These are phyloP conservation scores for Albatrellus sp. DNA, from an alignment of 1,284 basidiomycete species.

Conservation along the genomic window DNA sequence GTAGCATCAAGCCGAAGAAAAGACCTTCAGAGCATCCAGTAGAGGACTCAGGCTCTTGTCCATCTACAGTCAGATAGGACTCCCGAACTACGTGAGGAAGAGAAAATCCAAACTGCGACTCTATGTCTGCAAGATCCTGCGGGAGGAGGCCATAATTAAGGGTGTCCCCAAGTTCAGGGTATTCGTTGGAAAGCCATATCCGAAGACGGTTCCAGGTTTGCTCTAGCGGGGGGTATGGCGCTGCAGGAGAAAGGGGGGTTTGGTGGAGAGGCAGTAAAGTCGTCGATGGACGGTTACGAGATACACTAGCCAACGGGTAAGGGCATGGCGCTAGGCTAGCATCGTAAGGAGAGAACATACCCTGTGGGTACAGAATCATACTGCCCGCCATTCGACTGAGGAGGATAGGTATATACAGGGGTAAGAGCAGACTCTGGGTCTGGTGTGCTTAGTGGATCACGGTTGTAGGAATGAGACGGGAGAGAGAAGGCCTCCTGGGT, in stretches of 20 bases:
- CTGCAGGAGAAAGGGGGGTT: constrained; percentile 26
- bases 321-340: constrained; percentile 4
- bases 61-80: constrained; percentile 73
- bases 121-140: constrained; percentile 63
- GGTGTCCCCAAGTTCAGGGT: constrained; percentile 84
- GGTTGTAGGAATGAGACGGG: constrained; percentile 49
- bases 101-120: constrained; percentile 70
- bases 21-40: constrained; percentile 80
- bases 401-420: constrained; percentile 63
- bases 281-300: constrained; percentile 31
- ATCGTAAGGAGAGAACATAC: constrained; percentile 28
- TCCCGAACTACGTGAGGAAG: constrained; percentile 74
- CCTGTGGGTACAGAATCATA: constrained; percentile 49
- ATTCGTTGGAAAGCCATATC: constrained; percentile 65
- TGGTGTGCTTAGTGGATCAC: constrained; percentile 36
- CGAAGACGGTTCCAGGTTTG: constrained; percentile 75
- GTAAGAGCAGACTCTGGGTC: constrained; percentile 30
- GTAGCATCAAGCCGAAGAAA: constrained; percentile 75
- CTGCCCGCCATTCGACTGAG: constrained; percentile 33
- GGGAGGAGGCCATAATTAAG: constrained; percentile 79
- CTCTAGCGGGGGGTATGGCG: constrained; percentile 60
- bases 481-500: constrained; percentile 74
- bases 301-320: constrained; percentile 18
- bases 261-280: constrained; percentile 58
- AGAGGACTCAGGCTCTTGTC: constrained; percentile 79